A percentile compares a stretch with the other conserved stretches of the same genome.
phyloP scores from a whole-genome alignment of 2,329 filamentous ascomycete genomes.

The Elsinoe batatas region DNA sequence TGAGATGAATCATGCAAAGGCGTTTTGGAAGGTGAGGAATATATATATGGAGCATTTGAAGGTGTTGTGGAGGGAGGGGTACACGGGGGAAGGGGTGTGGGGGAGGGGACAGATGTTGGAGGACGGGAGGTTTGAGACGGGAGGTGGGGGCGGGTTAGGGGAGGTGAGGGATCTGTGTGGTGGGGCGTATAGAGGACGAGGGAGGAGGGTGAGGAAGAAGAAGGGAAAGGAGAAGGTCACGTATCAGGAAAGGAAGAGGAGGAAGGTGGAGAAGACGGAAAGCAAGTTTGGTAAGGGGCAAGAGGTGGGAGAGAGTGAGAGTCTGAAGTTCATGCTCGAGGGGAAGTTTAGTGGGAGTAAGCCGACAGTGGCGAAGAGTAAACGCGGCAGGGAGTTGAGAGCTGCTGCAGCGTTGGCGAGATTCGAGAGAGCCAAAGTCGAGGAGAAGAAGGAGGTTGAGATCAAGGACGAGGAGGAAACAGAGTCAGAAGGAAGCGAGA shows the following conservation, averaged over 20 bases:
- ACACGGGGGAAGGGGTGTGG: conserved; percentile 78
- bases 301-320: conserved; percentile 59
- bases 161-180: conserved; percentile 51
- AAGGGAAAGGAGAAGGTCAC: conserved; percentile 43
- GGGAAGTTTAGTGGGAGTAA: conserved; percentile 53
- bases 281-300: conserved; percentile 71
- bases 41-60: conserved; percentile 62
- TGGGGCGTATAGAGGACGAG: conserved; percentile 59
- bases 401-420: conserved; percentile 68
- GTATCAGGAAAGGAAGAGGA: conserved; percentile 60
- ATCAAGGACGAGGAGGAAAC: conserved; percentile 27
- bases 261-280: conserved; percentile 65
- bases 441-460: conserved; percentile 28
- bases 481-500: conserved; percentile 39
- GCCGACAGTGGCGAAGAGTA: conserved; percentile 65
- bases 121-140: conserved; percentile 47
- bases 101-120: conserved; percentile 56
- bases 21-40: conserved; percentile 74
- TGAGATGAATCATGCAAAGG: conserved; percentile 79
- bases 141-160: conserved; percentile 10
- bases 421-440: conserved; percentile 47
- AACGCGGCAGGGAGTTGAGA: conserved; percentile 62
- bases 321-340: conserved; percentile 55
- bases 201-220: conserved; percentile 45
- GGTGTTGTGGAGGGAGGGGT: conserved; percentile 56